These are phyloP conservation scores for Phytopythium kandeliae DNA, from an alignment of 352 stramenopile genomes.

Conservation along the genomic window DNA sequence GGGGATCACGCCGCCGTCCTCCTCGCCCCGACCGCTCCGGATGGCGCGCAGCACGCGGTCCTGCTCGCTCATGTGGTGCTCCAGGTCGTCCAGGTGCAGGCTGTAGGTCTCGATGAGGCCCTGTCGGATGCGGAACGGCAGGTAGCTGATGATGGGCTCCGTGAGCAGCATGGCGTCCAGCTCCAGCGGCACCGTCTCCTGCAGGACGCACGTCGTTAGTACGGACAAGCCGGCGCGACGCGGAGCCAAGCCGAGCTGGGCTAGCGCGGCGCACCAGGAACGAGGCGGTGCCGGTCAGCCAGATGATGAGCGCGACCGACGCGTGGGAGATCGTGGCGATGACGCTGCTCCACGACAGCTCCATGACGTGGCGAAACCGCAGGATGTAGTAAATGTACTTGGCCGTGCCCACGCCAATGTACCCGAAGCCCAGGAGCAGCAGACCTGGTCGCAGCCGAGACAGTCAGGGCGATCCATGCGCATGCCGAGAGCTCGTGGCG, in stretches of 20 bases:
- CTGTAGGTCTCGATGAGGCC: slow-evolving; percentile 87
- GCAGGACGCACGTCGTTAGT: slow-evolving; percentile 1
- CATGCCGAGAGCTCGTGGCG: no score
- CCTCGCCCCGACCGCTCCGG: slow-evolving; percentile 44
- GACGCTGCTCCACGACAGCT: slow-evolving; percentile 82
- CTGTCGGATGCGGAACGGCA: slow-evolving; percentile 83
- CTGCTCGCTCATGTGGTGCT: slow-evolving; percentile 79
- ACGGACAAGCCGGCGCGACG: background rate
- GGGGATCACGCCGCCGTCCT: slow-evolving; percentile 12
- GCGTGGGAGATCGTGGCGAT: slow-evolving; percentile 79
- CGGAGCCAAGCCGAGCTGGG: background rate
- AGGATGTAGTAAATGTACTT: slow-evolving; percentile 91
- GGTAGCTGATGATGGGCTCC: slow-evolving; percentile 71
- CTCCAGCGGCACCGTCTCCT: slow-evolving; percentile 84
- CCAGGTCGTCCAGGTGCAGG: slow-evolving; percentile 79
- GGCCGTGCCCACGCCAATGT: slow-evolving; percentile 80
- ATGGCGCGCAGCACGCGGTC: slow-evolving; percentile 79
- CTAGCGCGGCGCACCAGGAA: slow-evolving; percentile 58
- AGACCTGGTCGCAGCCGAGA: slow-evolving; percentile 26
- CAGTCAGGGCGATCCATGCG: background rate
- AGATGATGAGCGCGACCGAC: slow-evolving; percentile 76
- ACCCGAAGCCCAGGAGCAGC: slow-evolving; percentile 80
- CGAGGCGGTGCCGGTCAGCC: slow-evolving; percentile 77
- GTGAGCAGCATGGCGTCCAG: slow-evolving; percentile 81
- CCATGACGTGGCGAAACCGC: slow-evolving; percentile 83